Conservation (phyloP, 177 flowering plant genomes). For the Vitis hybrid region DNA sequence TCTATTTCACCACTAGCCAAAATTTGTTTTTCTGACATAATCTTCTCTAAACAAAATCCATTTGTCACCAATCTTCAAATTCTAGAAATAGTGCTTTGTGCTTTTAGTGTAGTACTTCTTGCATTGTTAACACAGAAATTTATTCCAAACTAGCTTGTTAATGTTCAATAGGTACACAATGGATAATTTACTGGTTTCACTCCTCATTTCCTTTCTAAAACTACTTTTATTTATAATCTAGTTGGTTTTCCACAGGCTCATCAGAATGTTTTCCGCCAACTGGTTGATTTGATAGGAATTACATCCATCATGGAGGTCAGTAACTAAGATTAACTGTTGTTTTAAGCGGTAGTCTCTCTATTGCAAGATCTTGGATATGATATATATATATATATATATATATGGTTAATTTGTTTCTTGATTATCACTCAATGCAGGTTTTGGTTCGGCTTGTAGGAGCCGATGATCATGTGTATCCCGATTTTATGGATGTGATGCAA, state of each 20-base stretch:
- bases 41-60: too few species aligned
- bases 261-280: slow-evolving; percentile 67
- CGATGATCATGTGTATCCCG: slow-evolving; percentile 84
- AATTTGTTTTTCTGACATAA: too few species aligned
- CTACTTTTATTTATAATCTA: not conserved
- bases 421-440: slow-evolving; percentile 44
- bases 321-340: not conserved
- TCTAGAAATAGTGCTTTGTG: too few species aligned
- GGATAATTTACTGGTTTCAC: not conserved
- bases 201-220: not conserved
- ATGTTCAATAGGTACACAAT: not conserved
- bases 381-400: not conserved
- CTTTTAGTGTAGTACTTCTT: too few species aligned
- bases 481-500: slow-evolving; percentile 77
- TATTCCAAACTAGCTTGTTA: not conserved
- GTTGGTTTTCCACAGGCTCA: slow-evolving; percentile 55
- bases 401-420: not conserved
- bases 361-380: not conserved
- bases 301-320: slow-evolving; percentile 98
- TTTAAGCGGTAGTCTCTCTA: not conserved
- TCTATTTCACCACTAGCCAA: too few species aligned
- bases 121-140: not conserved
- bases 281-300: slow-evolving; percentile 96
- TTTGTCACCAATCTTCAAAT: too few species aligned
- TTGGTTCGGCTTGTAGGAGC: slow-evolving; percentile 88